phyloP scores from a whole-genome alignment of 257 asterid species.

The Cynanchum wilfordii region DNA sequence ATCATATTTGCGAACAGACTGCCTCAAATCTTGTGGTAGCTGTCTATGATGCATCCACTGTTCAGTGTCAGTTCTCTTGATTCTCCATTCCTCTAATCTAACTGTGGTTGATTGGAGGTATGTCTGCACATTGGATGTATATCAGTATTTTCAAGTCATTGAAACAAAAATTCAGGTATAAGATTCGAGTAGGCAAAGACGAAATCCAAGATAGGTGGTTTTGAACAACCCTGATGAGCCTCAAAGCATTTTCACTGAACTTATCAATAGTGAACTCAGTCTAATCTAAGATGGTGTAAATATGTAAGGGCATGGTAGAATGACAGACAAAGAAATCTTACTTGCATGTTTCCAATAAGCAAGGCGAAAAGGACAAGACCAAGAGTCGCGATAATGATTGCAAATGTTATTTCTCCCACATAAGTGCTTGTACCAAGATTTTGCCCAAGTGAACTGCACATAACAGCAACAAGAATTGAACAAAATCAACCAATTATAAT shows the following conservation, averaged over 20 bases:
- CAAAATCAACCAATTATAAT: conserved; percentile 1
- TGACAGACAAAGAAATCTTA: conserved; percentile 25
- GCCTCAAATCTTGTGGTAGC: conserved; percentile 79
- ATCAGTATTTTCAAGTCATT: neutral
- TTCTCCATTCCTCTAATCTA: conserved; percentile 93
- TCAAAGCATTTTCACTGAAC: neutral
- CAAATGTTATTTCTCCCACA: conserved; percentile 74
- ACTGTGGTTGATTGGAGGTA: conserved; percentile 92
- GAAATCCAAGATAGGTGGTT: neutral
- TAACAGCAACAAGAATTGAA: neutral
- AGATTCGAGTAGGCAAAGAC: too few relatives aligned
- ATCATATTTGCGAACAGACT: conserved; percentile 82
- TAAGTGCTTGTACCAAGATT: conserved; percentile 69
- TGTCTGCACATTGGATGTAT: conserved; percentile 45
- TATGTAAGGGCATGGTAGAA: neutral
- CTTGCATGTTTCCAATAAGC: conserved; percentile 97
- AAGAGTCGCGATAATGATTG: conserved; percentile 64
- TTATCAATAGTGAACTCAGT: neutral
- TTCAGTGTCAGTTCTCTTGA: conserved; percentile 80
- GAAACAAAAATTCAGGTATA: neutral
- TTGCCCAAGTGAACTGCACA: conserved; percentile 86
- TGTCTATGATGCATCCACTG: conserved; percentile 99
- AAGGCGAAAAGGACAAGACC: conserved; percentile 89
- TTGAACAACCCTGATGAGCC: neutral
- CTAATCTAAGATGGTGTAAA: neutral